These are phyloP conservation scores for Orbilia blumenaviensis DNA, from an alignment of 2,329 filamentous ascomycete genomes.

Conservation along the genomic window DNA sequence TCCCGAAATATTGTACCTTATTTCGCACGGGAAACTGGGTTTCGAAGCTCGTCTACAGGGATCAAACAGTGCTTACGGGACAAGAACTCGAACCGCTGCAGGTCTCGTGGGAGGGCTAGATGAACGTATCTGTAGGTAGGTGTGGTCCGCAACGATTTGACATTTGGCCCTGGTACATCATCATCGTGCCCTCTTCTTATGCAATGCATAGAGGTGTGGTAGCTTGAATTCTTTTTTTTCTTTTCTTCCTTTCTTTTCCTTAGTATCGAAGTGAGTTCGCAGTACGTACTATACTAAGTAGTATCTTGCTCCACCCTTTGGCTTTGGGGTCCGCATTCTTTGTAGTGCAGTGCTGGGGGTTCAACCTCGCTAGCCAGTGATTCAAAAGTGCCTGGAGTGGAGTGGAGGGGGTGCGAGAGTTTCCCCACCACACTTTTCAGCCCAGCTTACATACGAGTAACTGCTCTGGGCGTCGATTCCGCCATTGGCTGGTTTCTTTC, in stretches of 20 bases:
- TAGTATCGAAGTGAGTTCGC: slow-evolving; percentile 1
- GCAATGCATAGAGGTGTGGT: slow-evolving; percentile 41
- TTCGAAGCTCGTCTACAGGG: slow-evolving; percentile 35
- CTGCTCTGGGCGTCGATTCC: not conserved
- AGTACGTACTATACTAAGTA: not conserved
- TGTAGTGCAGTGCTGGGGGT: too few species aligned
- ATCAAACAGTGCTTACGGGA: not conserved
- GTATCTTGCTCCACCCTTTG: slow-evolving; percentile 22
- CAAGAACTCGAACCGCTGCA: slow-evolving; percentile 19
- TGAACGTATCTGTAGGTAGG: slow-evolving; percentile 42
- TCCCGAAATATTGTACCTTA: slow-evolving; percentile 45
- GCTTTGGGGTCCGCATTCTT: too few species aligned
- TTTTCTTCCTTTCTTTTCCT: slow-evolving; percentile 1
- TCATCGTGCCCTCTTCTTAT: slow-evolving; percentile 12
- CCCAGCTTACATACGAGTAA: slow-evolving; percentile 3
- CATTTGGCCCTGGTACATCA: slow-evolving; percentile 21
- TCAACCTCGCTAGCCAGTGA: slow-evolving; percentile 40
- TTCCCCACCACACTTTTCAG: slow-evolving; percentile 47
- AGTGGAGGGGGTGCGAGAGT: slow-evolving; percentile 27
- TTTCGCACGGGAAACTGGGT: slow-evolving; percentile 43
- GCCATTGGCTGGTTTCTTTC: slow-evolving; percentile 31
- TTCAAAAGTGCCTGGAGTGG: slow-evolving; percentile 23
- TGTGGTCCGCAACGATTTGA: slow-evolving; percentile 52
- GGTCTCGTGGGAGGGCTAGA: slow-evolving; percentile 44
- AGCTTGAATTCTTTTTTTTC: not conserved